Percentiles rank a stretch among this genome's conserved stretches.
Evolutionary conservation across 2,329 filamentous ascomycete genomes (phyloP).

Genomic region (Rugonectria rugulosa): DNA sequence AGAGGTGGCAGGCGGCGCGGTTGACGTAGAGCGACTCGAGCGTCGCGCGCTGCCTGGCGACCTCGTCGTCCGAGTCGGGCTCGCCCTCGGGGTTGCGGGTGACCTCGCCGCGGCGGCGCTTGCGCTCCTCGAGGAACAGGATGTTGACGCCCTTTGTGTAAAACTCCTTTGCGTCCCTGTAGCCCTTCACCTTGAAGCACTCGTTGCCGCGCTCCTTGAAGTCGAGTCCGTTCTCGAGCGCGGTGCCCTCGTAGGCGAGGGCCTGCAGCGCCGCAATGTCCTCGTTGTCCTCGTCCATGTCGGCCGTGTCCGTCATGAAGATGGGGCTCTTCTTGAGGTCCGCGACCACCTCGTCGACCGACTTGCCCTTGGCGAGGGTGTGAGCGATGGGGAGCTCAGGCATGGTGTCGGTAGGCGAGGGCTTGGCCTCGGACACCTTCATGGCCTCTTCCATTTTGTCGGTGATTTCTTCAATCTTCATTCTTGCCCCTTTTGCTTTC

Average conservation of each 20-base stretch:
- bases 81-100: slow-evolving; percentile 42
- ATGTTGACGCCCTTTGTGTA: slow-evolving; percentile 87
- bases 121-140: slow-evolving; percentile 68
- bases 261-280: slow-evolving; percentile 88
- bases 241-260: slow-evolving; percentile 90
- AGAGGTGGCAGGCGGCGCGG: slow-evolving; percentile 87
- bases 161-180: slow-evolving; percentile 87
- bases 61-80: slow-evolving; percentile 60
- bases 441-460: slow-evolving; percentile 49
- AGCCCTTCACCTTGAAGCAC: slow-evolving; percentile 75
- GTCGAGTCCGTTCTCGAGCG: slow-evolving; percentile 79
- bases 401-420: slow-evolving; percentile 25
- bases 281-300: slow-evolving; percentile 80
- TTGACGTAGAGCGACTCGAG: slow-evolving; percentile 85
- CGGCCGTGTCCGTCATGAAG: slow-evolving; percentile 94
- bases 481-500: slow-evolving; percentile 23
- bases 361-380: slow-evolving; percentile 52
- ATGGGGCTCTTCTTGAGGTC: slow-evolving; percentile 74
- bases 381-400: slow-evolving; percentile 57
- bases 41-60: slow-evolving; percentile 65
- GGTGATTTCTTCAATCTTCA: slow-evolving; percentile 54
- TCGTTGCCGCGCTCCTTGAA: slow-evolving; percentile 96
- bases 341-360: slow-evolving; percentile 62
- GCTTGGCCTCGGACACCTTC: slow-evolving; percentile 29
- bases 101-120: slow-evolving; percentile 52